These are phyloP conservation scores for Ophiostoma sp. DNA, from an alignment of 2,329 filamentous ascomycete genomes.

Conservation along the genomic window DNA sequence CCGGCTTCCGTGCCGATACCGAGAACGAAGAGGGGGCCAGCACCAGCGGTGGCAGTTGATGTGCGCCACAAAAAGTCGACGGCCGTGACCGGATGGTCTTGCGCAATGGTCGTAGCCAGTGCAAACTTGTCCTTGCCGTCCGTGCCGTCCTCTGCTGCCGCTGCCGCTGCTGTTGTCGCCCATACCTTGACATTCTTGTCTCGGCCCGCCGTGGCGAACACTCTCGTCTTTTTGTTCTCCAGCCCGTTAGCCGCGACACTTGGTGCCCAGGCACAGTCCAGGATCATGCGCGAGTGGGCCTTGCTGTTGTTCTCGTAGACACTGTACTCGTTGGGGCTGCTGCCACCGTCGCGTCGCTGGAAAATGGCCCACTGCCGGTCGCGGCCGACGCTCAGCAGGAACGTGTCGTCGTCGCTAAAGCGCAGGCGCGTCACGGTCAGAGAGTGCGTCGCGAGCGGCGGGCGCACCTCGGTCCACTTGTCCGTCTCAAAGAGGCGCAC, in stretches of 20 bases:
- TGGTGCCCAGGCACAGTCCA: slow-evolving; percentile 80
- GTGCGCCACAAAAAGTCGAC: slow-evolving; percentile 55
- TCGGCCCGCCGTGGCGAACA: slow-evolving; percentile 82
- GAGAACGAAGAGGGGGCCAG: slow-evolving; percentile 37
- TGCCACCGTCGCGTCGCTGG: slow-evolving; percentile 40
- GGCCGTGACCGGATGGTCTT: slow-evolving; percentile 61
- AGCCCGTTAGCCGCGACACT: slow-evolving; percentile 28
- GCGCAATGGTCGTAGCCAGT: slow-evolving; percentile 49
- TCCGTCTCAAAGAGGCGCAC: slow-evolving; percentile 84
- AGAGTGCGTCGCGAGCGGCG: slow-evolving; percentile 75
- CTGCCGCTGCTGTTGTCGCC: slow-evolving; percentile 31
- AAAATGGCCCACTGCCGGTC: slow-evolving; percentile 91
- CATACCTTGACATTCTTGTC: slow-evolving; percentile 81
- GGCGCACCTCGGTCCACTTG: slow-evolving; percentile 80
- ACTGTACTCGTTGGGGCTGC: slow-evolving; percentile 42
- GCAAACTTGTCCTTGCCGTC: slow-evolving; percentile 38
- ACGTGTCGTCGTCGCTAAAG: slow-evolving; percentile 67
- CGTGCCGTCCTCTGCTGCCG: slow-evolving; percentile 28
- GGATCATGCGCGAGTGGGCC: slow-evolving; percentile 86
- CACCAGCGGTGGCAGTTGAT: slow-evolving; percentile 31
- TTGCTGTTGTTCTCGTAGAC: slow-evolving; percentile 66
- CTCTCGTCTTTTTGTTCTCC: slow-evolving; percentile 23
- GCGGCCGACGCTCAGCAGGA: slow-evolving; percentile 75
- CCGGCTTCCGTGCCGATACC: slow-evolving; percentile 52
- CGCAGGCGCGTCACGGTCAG: slow-evolving; percentile 77